A percentile compares a stretch with the other conserved stretches of the same genome.
phyloP scores from a whole-genome alignment of 129 eudicot genomes.

The Sambucus nigra region DNA sequence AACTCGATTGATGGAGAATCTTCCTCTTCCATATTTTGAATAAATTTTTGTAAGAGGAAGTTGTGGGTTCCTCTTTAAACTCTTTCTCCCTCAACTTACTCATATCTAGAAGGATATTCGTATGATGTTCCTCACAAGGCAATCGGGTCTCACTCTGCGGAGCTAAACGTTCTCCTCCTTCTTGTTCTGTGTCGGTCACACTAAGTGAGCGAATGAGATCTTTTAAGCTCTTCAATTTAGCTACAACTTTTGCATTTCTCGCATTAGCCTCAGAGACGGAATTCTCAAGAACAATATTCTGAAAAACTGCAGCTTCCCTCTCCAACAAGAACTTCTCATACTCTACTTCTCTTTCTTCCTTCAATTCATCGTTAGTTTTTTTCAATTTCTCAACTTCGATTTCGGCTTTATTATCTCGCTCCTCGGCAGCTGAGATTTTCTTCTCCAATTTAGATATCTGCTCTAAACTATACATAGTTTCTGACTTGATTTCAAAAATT shows the following conservation, averaged over 20 bases:
- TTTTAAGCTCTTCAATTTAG: conserved; percentile 53
- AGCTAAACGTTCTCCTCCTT: conserved; percentile 36
- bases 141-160: conserved; percentile 27
- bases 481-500: no score
- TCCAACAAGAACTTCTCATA: no score
- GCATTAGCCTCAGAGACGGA: conserved; percentile 53
- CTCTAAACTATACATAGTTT: no score
- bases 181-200: conserved; percentile 50
- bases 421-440: no score
- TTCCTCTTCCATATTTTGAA: conserved; percentile 46
- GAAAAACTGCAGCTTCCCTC: conserved; percentile 34
- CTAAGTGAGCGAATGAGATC: no score
- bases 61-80: conserved; percentile 48
- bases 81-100: conserved; percentile 44
- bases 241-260: conserved; percentile 1
- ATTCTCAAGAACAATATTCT: conserved; percentile 54
- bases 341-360: conserved; percentile 55
- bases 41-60: conserved; percentile 38
- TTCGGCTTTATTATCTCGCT: no score
- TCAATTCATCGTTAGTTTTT: no score
- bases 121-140: conserved; percentile 32
- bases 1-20: conserved; percentile 35
- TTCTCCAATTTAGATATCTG: no score
- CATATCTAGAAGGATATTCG: conserved; percentile 27
- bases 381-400: no score